phyloP scores from a whole-genome alignment of 129 eudicot species.

The Centrapalus pauciflorus region DNA sequence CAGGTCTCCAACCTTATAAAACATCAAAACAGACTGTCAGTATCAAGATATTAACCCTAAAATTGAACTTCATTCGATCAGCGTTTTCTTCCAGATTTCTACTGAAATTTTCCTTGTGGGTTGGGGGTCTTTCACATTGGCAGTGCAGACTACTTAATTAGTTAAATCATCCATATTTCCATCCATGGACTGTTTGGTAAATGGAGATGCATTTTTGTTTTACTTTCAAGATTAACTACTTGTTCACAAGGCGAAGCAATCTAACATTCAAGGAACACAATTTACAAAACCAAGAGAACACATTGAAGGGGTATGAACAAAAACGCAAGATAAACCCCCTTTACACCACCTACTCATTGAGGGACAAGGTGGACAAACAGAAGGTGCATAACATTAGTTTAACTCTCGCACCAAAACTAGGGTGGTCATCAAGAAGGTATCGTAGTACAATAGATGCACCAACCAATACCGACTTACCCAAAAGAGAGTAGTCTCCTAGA shows the following conservation, averaged over 20 bases:
- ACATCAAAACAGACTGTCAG: not conserved
- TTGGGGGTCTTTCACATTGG: too few species aligned
- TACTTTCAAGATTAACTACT: slow-evolving; percentile 1
- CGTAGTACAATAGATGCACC: not conserved
- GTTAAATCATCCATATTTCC: not conserved
- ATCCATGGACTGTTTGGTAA: not conserved
- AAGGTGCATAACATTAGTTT: too few species aligned
- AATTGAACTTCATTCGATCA: not conserved
- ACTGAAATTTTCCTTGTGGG: not conserved
- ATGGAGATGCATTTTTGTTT: not conserved
- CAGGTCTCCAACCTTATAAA: slow-evolving; percentile 81
- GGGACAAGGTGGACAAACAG: too few species aligned
- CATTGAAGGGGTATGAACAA: not conserved
- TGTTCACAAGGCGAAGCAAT: not conserved
- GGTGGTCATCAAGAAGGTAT: not conserved
- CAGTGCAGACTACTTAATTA: too few species aligned
- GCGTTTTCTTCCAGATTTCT: not conserved
- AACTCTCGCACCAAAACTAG: not conserved
- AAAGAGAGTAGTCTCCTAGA: not conserved
- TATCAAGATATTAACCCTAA: not conserved
- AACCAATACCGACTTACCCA: not conserved
- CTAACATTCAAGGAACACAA: not conserved
- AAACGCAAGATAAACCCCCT: not conserved
- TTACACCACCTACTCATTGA: too few species aligned
- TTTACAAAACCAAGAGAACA: too few species aligned